phyloP scores from a whole-genome alignment of 495 filamentous ascomycete genomes.

The Acidomyces sp. region DNA sequence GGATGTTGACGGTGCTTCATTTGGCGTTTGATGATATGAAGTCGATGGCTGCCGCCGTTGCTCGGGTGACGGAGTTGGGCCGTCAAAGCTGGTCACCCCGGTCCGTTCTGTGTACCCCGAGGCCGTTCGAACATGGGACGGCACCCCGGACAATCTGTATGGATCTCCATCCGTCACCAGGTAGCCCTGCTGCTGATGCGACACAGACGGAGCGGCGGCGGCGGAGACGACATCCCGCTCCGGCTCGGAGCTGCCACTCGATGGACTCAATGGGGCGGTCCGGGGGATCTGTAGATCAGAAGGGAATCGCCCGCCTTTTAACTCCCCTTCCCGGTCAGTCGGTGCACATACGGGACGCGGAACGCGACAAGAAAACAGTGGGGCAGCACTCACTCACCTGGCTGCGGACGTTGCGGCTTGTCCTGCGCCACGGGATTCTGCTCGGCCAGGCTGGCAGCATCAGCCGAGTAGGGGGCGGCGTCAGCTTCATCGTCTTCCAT shows the following conservation, averaged over 20 bases:
- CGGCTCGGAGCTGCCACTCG: slow-evolving; percentile 45
- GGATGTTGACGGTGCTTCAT: not conserved
- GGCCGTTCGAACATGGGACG: slow-evolving; percentile 2
- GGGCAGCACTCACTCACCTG: slow-evolving; percentile 42
- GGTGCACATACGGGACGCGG: not conserved
- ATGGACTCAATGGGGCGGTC: slow-evolving; percentile 19
- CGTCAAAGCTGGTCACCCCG: too few species aligned
- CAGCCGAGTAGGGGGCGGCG: slow-evolving; percentile 33
- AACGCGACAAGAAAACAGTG: slow-evolving; percentile 5
- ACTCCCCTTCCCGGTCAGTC: not conserved
- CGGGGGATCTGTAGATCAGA: slow-evolving; percentile 71
- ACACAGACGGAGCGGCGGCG: slow-evolving; percentile 29
- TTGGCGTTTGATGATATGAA: not conserved
- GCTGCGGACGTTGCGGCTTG: slow-evolving; percentile 47
- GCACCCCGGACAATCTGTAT: slow-evolving; percentile 12
- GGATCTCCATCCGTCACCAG: slow-evolving; percentile 5
- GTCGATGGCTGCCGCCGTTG: not conserved
- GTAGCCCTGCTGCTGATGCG: slow-evolving; percentile 8
- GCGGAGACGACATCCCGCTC: slow-evolving; percentile 46
- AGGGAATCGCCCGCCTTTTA: slow-evolving; percentile 54
- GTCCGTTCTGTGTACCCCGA: slow-evolving; percentile 1
- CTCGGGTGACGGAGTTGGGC: too few species aligned
- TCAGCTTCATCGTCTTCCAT: slow-evolving; percentile 84
- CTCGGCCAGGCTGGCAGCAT: slow-evolving; percentile 25
- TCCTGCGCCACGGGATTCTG: slow-evolving; percentile 14